Evolutionary conservation across 2,329 filamentous ascomycete species (phyloP).

Genomic region (Alternaria infectoria): DNA sequence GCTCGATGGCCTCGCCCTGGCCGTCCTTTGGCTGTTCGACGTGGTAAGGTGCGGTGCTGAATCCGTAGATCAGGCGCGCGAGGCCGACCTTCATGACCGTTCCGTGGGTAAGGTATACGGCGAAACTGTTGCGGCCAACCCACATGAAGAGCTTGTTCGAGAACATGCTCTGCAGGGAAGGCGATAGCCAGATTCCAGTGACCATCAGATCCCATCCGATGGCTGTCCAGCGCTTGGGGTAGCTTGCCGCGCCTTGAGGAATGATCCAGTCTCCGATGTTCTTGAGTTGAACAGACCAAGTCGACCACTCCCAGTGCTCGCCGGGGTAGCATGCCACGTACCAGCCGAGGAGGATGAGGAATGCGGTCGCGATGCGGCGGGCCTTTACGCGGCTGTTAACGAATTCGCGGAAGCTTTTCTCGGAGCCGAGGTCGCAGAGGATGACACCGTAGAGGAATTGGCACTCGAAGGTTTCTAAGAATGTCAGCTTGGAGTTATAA

Average conservation of each 20-base stretch:
- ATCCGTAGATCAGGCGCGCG: slow-evolving; percentile 61
- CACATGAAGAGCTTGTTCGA: slow-evolving; percentile 59
- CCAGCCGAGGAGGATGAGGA: slow-evolving; percentile 53
- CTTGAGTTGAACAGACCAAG: slow-evolving; percentile 57
- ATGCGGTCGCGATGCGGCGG: slow-evolving; percentile 48
- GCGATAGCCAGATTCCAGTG: slow-evolving; percentile 59
- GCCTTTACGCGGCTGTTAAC: slow-evolving; percentile 46
- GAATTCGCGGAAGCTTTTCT: slow-evolving; percentile 55
- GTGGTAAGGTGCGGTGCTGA: slow-evolving; percentile 53
- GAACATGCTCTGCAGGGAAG: slow-evolving; percentile 56
- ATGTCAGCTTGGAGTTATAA: too few species aligned
- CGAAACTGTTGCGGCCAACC: slow-evolving; percentile 62
- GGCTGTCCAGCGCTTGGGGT: slow-evolving; percentile 52
- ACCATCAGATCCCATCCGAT: slow-evolving; percentile 58
- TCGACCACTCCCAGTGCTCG: slow-evolving; percentile 57
- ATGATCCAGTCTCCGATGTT: slow-evolving; percentile 54
- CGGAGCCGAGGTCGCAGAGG: slow-evolving; percentile 58
- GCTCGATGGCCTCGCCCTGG: slow-evolving; percentile 45
- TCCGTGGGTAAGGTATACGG: slow-evolving; percentile 62
- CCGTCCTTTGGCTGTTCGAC: slow-evolving; percentile 49
- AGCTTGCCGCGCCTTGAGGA: slow-evolving; percentile 54
- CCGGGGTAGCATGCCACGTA: slow-evolving; percentile 59
- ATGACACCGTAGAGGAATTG: slow-evolving; percentile 61
- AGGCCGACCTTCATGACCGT: slow-evolving; percentile 60
- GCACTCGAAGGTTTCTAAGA: slow-evolving; percentile 60